A percentile compares a stretch with the other conserved stretches of the same genome.
Conservation (phyloP, 805 yeast genomes). For the Tetrapisispora iriomotensis region DNA sequence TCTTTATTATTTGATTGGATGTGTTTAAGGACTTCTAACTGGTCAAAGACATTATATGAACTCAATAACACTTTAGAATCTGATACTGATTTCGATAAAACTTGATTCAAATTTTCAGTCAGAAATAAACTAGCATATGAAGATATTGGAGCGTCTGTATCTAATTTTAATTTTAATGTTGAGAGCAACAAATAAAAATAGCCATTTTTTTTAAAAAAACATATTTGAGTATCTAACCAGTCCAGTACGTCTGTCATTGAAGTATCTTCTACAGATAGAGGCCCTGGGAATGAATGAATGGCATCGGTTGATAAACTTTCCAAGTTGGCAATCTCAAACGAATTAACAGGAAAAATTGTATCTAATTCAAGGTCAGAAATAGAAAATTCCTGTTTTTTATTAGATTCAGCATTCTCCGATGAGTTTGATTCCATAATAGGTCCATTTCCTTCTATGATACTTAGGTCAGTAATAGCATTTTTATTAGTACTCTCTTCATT, state of each 20-base stretch:
- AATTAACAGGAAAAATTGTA: not conserved
- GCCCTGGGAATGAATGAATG: conserved; percentile 34
- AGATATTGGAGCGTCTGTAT: not conserved
- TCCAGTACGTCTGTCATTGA: conserved; percentile 58
- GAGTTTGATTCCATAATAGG: too few relatives aligned
- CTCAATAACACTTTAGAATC: too few relatives aligned
- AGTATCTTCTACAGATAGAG: conserved; percentile 42
- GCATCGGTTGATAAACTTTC: not conserved
- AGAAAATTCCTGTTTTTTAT: too few relatives aligned
- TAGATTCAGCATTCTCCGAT: too few relatives aligned
- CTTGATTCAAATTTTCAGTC: not conserved
- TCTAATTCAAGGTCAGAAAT: not conserved
- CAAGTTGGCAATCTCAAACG: not conserved
- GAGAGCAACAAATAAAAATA: not conserved
- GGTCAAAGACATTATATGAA: not conserved
- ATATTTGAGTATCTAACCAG: conserved; percentile 43
- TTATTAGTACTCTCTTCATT: too few relatives aligned
- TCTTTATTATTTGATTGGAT: conserved; percentile 33
- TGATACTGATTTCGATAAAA: too few relatives aligned
- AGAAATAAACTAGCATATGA: not conserved
- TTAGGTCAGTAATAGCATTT: too few relatives aligned
- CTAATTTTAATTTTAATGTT: not conserved
- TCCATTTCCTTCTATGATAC: too few relatives aligned
- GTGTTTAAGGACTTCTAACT: not conserved
- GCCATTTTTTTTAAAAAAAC: not conserved